Evolutionary conservation across 345 rosid genomes (phyloP), one percentile per base, ranked within the genome.

Genomic region (Tarenaya hassleriana): DNA sequence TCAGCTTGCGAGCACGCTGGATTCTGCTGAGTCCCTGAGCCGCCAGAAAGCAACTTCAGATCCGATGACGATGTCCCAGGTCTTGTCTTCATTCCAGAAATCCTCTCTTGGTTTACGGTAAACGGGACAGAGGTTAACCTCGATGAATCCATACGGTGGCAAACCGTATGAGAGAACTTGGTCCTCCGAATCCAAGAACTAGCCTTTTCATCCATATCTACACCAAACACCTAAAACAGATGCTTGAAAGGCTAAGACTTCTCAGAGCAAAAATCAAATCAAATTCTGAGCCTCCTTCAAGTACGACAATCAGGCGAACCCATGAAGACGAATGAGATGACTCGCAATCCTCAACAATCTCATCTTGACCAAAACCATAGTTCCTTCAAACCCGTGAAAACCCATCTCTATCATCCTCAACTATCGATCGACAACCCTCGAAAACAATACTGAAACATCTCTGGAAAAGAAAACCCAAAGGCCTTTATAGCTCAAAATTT

Each of bases 141-240:
- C 6, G 85, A 69, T 10, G 72, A 57, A 66, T 76, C 80, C 51
- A 82, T 37, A 48, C 96, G 77, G 48, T 75, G 79, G 61, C 73
- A 88, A 47, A 84, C 59, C 0, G 94, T 84, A 15, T 81, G 90
- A 11, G 86, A 84, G 63, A 63, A 88, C 32, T 88, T 82, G 0
- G 90, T 42, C 56, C 96, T 76, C 77, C 90, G 73, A 19, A 88
- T 58, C 96, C 96, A 88, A 39, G 90, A 88, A 63, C 44, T 61
- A 45, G 59, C 60, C 16, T 80, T 88, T 53, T 73, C 86, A 48
- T 59, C 85, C 90, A 84, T 83, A 11, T 46, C 54, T 46, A 21
- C 51, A 3, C 0, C 61, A 13, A 48, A 4, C 34, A 48, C 46
- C 31, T 0, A 21, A 17, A 40, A 54, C n/a, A 39, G 37, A 10